Evolutionary conservation across 805 yeast genomes (phyloP).

Genomic region (Lipomyces japonicus): DNA sequence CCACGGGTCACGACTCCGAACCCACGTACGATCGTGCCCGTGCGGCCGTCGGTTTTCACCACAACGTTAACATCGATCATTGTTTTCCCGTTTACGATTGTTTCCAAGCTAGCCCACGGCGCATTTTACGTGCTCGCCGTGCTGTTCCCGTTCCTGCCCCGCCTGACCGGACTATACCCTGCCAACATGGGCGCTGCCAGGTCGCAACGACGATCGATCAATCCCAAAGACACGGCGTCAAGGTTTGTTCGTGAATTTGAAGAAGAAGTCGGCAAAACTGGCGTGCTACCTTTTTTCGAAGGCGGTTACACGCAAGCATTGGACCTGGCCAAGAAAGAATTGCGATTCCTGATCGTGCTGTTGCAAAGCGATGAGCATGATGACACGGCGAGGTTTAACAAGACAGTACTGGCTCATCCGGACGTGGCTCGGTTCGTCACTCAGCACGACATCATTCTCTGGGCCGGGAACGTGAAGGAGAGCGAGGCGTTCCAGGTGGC

Average conservation of each 20-base stretch:
- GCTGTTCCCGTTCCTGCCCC: conserved; percentile 41
- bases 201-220: conserved; percentile 37
- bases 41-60: conserved; percentile 31
- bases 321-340: conserved; percentile 62
- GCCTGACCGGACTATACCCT: conserved; percentile 39
- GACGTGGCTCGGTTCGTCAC: conserved; percentile 47
- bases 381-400: conserved; percentile 51
- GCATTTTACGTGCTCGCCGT: conserved; percentile 19
- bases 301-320: conserved; percentile 82
- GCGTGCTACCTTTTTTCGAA: conserved; percentile 46
- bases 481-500: conserved; percentile 65
- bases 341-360: conserved; percentile 68
- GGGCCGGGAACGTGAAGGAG: conserved; percentile 85
- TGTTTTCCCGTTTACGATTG: conserved; percentile 37
- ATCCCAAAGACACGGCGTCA: conserved; percentile 52
- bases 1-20: conserved; percentile 30
- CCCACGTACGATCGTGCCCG: conserved; percentile 34
- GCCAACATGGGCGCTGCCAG: conserved; percentile 41
- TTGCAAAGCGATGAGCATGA: conserved; percentile 72
- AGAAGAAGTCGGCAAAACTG: conserved; percentile 40
- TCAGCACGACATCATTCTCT: conserved; percentile 56
- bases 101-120: conserved; percentile 31
- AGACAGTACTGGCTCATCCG: conserved; percentile 51
- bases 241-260: conserved; percentile 52
- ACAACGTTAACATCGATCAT: conserved; percentile 34